Evolutionary conservation across 1,139 yeast genomes (phyloP), one percentile per base, ranked within the genome.

Genomic region (Petasospora rhodanensis): DNA sequence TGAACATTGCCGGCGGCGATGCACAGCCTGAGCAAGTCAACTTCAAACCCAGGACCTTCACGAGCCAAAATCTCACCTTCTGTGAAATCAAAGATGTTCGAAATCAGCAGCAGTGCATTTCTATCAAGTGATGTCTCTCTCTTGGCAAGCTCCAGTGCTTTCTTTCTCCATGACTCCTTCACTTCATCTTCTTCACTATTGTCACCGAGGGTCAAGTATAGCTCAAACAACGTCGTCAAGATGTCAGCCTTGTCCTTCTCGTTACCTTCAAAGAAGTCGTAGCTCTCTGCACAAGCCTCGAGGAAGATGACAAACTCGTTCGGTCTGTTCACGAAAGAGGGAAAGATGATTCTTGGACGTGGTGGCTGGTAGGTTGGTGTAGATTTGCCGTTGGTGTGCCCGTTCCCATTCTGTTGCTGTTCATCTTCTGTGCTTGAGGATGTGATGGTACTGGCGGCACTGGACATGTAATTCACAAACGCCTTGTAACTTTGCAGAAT

Each of bases 221-320:
- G 67, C 51, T 91, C 97, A 52, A 79, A 82, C 26, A 91, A 62
- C 0, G 96, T 86, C 8, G 83, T 74, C 35, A 84, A 62, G 22
- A 89, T 67, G 31, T 83, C 95, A 35, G 70, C 72, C 45, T 78
- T 75, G 49, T 86, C 95, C 43, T 72, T 71, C 14, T 64, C 63
- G 38, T 76, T 57, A 0, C 93, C 94, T 40, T 82, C 91, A 51
- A 77, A 83, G 41, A 68, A 71, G 40, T 82, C 89, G 54, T 84
- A 84, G 7, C 84, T 71, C 46, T 81, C 86, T 13, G 87, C 62
- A 50, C 96, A 86, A 0, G 97, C 96, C 54, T 91, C 98, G 36
- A 91, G 60, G 46, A 93, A 89, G n/a, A 85, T 83, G 14, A 89
- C 94, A 67, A 91, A 89, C 51, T 89, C 93, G 51, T 79, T 74